Percentiles rank a stretch among this genome's conserved stretches.
Conservation (phyloP, 2,329 filamentous ascomycete species). For the Penicillium sp. region DNA sequence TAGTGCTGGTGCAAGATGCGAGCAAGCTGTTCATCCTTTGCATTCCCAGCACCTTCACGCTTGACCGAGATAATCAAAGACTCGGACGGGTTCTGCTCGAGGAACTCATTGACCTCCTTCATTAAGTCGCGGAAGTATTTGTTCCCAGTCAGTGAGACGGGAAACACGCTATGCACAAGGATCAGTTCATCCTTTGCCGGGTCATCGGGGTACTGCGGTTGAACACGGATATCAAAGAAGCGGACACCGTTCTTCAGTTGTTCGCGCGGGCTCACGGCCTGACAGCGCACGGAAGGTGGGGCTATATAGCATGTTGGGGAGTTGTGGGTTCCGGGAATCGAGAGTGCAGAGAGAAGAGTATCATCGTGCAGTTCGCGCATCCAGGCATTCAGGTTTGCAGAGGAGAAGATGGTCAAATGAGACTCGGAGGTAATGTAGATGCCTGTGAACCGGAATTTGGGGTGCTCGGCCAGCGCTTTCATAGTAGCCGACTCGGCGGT, state of each 20-base stretch:
- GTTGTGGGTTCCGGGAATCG: conserved; percentile 95
- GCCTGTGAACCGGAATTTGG: conserved; percentile 60
- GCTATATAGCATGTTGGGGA: conserved; percentile 81
- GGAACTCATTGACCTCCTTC: conserved; percentile 69
- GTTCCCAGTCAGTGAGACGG: conserved; percentile 76
- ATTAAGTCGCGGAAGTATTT: conserved; percentile 78
- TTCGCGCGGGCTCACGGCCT: conserved; percentile 71
- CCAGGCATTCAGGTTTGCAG: conserved; percentile 70
- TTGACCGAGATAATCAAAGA: conserved; percentile 85
- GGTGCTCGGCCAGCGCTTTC: conserved; percentile 55
- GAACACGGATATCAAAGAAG: conserved; percentile 89
- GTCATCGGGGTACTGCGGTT: conserved; percentile 60
- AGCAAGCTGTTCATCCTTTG: conserved; percentile 76
- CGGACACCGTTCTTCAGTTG: conserved; percentile 90
- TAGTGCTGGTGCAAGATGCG: conserved; percentile 74
- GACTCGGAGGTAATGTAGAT: conserved; percentile 62
- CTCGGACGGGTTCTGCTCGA: conserved; percentile 76
- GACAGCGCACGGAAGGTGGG: conserved; percentile 89
- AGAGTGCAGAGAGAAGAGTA: conserved; percentile 74
- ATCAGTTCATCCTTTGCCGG: conserved; percentile 65
- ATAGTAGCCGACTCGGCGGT: conserved; percentile 61
- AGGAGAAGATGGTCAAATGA: conserved; percentile 66
- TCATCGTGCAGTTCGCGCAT: conserved; percentile 74
- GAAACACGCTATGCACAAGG: conserved; percentile 89
- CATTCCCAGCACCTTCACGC: conserved; percentile 80